Percentiles rank a stretch among this genome's conserved stretches.
These are phyloP conservation scores for Pilasporangium apinafurcum DNA, from an alignment of 352 stramenopile species.

Conservation along the genomic window DNA sequence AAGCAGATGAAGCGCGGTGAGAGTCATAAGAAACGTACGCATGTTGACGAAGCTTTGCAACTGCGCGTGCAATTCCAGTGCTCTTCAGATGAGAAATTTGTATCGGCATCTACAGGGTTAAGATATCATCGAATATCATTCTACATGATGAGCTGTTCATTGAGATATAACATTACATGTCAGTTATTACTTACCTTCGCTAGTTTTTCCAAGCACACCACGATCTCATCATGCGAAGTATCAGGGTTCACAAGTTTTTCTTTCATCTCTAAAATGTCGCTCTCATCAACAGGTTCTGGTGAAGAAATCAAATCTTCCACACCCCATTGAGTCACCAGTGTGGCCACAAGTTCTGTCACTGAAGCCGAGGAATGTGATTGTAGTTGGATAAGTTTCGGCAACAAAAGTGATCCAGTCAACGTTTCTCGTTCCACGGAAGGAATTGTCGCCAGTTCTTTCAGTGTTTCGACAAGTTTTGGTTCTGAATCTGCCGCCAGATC, in stretches of 20 bases:
- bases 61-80: slow-evolving; percentile 52
- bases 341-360: slow-evolving; percentile 22
- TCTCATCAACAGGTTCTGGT: slow-evolving; percentile 41
- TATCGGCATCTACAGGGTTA: slow-evolving; percentile 42
- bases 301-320: slow-evolving; percentile 40
- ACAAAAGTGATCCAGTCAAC: slow-evolving; percentile 20
- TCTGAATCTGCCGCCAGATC: slow-evolving; percentile 27
- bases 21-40: slow-evolving; percentile 29
- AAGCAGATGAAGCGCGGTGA: background rate
- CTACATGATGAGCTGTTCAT: no score
- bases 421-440: slow-evolving; percentile 21
- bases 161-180: background rate
- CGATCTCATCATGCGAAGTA: slow-evolving; percentile 66
- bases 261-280: slow-evolving; percentile 55
- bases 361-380: slow-evolving; percentile 18
- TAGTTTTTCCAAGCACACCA: slow-evolving; percentile 46
- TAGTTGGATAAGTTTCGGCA: slow-evolving; percentile 29
- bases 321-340: slow-evolving; percentile 36
- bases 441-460: slow-evolving; percentile 22
- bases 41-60: slow-evolving; percentile 67
- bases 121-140: background rate
- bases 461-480: slow-evolving; percentile 25
- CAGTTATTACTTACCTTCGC: slow-evolving; percentile 18
- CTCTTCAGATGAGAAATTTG: slow-evolving; percentile 60
- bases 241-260: slow-evolving; percentile 35